Evolutionary conservation across 2,329 filamentous ascomycete species (phyloP).

Genomic region (Hymenoscyphus albidus): DNA sequence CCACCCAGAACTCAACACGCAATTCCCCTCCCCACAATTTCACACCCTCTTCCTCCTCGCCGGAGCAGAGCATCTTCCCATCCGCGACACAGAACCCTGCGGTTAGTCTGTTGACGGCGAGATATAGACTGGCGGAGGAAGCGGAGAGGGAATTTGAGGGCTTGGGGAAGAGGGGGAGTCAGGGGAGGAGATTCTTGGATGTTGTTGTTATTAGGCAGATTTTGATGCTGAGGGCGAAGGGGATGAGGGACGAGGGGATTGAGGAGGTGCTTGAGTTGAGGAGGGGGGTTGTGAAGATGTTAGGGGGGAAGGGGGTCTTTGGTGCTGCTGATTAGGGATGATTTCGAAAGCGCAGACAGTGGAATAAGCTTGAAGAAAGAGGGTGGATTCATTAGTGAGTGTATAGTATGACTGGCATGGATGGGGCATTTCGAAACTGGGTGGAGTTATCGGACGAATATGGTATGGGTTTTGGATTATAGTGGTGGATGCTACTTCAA

Average conservation of each 20-base stretch:
- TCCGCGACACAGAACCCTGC: constrained; percentile 24
- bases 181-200: constrained; percentile 45
- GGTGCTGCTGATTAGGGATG: constrained; percentile 11
- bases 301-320: constrained; percentile 27
- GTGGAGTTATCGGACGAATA: too few relatives aligned
- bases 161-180: constrained; percentile 34
- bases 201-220: constrained; percentile 46
- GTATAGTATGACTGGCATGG: neutral
- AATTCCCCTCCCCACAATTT: constrained; percentile 15
- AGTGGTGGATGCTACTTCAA: neutral
- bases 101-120: constrained; percentile 30
- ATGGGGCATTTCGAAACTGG: neutral
- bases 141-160: constrained; percentile 52
- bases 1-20: constrained; percentile 1
- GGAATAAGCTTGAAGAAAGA: too few relatives aligned
- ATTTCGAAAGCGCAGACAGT: too few relatives aligned
- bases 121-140: constrained; percentile 59
- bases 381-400: neutral
- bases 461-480: neutral
- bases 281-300: constrained; percentile 39
- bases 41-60: constrained; percentile 23
- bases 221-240: constrained; percentile 42
- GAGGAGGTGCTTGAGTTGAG: constrained; percentile 43
- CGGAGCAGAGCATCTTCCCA: constrained; percentile 28
- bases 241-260: constrained; percentile 23